Base-by-base conservation (phyloP, 805 yeast species). In the Middelhovenomyces tepae region DNA sequence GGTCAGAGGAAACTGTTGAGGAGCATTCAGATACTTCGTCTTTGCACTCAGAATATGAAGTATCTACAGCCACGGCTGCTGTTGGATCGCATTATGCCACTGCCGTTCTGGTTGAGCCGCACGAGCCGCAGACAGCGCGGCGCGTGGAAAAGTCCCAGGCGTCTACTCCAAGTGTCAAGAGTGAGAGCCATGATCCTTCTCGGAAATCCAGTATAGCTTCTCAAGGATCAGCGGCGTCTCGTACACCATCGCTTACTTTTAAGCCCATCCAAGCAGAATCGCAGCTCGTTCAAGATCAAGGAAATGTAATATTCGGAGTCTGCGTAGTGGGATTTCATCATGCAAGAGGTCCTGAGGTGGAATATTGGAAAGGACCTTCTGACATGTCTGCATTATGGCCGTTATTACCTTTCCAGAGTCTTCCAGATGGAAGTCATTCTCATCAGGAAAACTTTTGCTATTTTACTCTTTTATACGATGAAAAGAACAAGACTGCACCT, bases 391-490 rank as follows among this genome's bases (percentile, higher is more conserved):
- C 59, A 3, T 59, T 80, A 13, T 91, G 95, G 87, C 86, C 91
- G 7, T 75, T 78, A 48, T 58, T 91, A 26, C 93, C 98, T 2
- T 91, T 91, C 51, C 96, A 87, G 53, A 94, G 95, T 1, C 61
- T 91, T 15, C 97, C 98, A 0, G 98, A 91, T 57, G 97, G 97
- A 4, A 78, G 93, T 2, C 98, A 91, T 54, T 67, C 87, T 15
- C 89, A 78, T 51, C 94, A 86, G 52, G 97, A 91, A 55, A 86
- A 94, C 1, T 85, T 87, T 50, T 78, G 94, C 16, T 84, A 84
- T 51, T 89, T 89, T 59, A 87, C 94, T 16, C 60, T 89, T 27
- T 68, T 80, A 4, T 82, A 75, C 50, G 85, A 85, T 52, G 74
- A 73, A 33, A 57, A 61, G 17, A 57, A 56, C 19, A 57, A 63